Conservation (phyloP, 306 rosid genomes). For the Cicer pinnatifidum region DNA sequence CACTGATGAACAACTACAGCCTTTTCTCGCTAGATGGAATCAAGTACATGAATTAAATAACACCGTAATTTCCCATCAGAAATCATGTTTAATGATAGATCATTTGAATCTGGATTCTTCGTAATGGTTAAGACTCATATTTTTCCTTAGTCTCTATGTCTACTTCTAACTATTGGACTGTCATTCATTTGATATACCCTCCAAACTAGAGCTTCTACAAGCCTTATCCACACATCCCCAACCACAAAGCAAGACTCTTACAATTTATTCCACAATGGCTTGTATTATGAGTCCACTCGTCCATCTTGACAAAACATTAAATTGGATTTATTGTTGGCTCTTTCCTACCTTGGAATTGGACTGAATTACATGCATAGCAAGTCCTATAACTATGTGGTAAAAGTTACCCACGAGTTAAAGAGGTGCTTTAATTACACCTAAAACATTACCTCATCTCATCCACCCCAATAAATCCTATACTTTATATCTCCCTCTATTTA, state of each 20-base stretch:
- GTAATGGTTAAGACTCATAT: not conserved
- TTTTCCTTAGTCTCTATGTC: not conserved
- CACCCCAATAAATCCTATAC: not conserved
- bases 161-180: not conserved
- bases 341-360: not conserved
- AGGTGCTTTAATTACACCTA: not conserved
- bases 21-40: not conserved
- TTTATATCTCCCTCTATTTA: not conserved
- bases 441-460: not conserved
- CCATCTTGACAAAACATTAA: not conserved
- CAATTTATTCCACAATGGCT: not conserved
- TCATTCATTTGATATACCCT: not conserved
- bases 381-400: not conserved
- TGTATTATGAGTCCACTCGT: not conserved
- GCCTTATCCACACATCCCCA: not conserved
- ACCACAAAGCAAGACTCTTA: not conserved
- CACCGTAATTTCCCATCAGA: not conserved
- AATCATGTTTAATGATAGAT: not conserved
- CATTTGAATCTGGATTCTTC: not conserved
- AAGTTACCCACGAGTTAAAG: not conserved
- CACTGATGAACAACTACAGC: not conserved
- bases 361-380: not conserved
- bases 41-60: not conserved
- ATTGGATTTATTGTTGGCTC: not conserved
- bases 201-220: not conserved